Evolutionary conservation across 2,329 filamentous ascomycete genomes (phyloP), one percentile per base, ranked within the genome.

Genomic region (Verticillium zaregamsianum): DNA sequence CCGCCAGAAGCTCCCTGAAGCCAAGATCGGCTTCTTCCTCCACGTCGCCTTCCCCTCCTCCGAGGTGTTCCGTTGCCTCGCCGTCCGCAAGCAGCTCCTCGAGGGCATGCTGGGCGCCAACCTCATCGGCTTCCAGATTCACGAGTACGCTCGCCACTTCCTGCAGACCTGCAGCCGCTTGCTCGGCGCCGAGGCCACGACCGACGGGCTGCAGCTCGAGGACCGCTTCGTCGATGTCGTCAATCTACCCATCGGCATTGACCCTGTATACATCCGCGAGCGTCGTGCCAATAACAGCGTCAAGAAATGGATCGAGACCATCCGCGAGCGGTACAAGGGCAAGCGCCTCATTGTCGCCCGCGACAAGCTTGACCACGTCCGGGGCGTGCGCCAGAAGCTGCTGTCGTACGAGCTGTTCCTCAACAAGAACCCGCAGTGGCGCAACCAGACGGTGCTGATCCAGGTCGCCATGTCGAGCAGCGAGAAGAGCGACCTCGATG

Each of bases 21-120:
- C 94, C 17, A 91, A 96, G 77, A 97, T 98, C 68, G 94, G 94
- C 12, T 95, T 98, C 79, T 98, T 97, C 78, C 79, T 98, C 17
- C 94, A 98, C 72, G 92, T 94, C 32, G 93, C 94, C 0, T 98
- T 98, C 75, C 94, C 94, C 0, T 97, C 94, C 0, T 97, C 94
- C 0, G 94, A 98, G 71, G 92, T 98, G 1, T 98, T 98, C 77
- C 87, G 94, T 57, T 98, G 94, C 73, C 79, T 98, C 25, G 91
- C 94, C 3, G 89, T 92, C 12, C 90, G 94, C 62, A 93, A 90
- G 67, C 86, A 97, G 74, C 84, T 98, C 11, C 84, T 98, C 1
- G 90, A 97, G 68, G 94, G 95, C 61, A 94, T 98, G 81, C 86
- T 98, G 0, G 94, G 94, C 11, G 92, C 95, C 61, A 96, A 97